Conservation (phyloP, 2,329 filamentous ascomycete genomes). For the Colletotrichum sp. region DNA sequence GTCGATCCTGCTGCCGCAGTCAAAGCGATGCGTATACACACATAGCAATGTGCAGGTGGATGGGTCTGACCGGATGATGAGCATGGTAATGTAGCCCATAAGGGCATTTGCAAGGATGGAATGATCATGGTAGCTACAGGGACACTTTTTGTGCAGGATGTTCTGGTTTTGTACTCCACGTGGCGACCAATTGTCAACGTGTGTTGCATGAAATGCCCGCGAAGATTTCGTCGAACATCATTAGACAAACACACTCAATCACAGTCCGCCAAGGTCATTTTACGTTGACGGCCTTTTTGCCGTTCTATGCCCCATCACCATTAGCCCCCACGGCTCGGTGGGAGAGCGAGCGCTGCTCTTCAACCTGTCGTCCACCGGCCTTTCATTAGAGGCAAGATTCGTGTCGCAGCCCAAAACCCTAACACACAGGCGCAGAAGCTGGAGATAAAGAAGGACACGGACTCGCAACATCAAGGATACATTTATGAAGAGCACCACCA, state of each 20-base stretch:
- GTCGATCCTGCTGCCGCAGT: background rate
- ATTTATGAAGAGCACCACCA: accelerated
- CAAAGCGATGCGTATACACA: background rate
- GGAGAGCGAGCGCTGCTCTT: accelerated
- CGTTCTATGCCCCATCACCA: background rate
- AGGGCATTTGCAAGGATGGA: background rate
- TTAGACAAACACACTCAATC: background rate
- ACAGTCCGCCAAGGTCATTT: background rate
- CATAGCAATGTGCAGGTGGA: background rate
- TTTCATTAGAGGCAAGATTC: background rate
- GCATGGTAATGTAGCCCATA: background rate
- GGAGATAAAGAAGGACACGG: no score
- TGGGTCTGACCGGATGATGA: background rate
- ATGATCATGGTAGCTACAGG: background rate
- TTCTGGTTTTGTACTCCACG: background rate
- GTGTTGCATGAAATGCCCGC: background rate
- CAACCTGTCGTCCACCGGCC: background rate
- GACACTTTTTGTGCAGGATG: background rate
- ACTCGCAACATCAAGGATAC: no score
- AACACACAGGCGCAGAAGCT: no score
- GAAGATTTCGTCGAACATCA: background rate
- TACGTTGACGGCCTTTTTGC: background rate
- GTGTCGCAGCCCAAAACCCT: no score
- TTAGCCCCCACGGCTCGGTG: background rate
- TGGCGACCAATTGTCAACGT: background rate